These are phyloP conservation scores for Trichoderma arundinaceum DNA, from an alignment of 2,329 filamentous ascomycete genomes.

Conservation along the genomic window DNA sequence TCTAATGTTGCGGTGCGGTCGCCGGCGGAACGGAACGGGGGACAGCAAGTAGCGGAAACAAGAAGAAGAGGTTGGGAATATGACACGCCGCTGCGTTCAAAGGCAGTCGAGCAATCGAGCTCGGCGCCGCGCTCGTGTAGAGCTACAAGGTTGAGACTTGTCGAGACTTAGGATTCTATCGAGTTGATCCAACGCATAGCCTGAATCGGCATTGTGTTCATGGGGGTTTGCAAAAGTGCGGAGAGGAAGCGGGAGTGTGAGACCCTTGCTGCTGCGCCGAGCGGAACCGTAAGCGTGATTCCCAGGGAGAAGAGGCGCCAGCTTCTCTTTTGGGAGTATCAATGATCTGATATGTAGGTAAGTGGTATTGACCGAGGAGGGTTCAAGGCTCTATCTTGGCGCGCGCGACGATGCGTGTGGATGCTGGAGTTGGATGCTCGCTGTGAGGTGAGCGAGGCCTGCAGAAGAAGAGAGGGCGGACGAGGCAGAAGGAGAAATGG, in stretches of 20 bases:
- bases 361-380: constrained; percentile 3
- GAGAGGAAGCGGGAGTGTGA: constrained; percentile 24
- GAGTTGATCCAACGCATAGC: constrained; percentile 20
- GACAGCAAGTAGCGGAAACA: background rate
- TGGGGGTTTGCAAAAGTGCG: constrained; percentile 12
- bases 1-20: background rate
- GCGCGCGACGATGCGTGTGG: constrained; percentile 13
- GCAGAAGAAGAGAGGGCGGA: background rate
- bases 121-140: constrained; percentile 11
- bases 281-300: constrained; percentile 15
- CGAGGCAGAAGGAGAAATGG: background rate
- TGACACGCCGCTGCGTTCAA: constrained; percentile 11
- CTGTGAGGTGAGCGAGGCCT: background rate
- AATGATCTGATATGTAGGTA: constrained; percentile 9
- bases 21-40: background rate
- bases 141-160: background rate
- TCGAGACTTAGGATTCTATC: constrained; percentile 9
- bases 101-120: constrained; percentile 17
- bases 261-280: constrained; percentile 17
- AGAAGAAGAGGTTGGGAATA: constrained; percentile 1
- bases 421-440: background rate
- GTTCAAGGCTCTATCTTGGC: background rate
- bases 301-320: background rate
- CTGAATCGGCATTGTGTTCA: constrained; percentile 36
- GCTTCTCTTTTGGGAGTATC: constrained; percentile 12